Evolutionary conservation across 1,284 basidiomycete species (phyloP).

Genomic region (Filobasidium uniguttulatum): DNA sequence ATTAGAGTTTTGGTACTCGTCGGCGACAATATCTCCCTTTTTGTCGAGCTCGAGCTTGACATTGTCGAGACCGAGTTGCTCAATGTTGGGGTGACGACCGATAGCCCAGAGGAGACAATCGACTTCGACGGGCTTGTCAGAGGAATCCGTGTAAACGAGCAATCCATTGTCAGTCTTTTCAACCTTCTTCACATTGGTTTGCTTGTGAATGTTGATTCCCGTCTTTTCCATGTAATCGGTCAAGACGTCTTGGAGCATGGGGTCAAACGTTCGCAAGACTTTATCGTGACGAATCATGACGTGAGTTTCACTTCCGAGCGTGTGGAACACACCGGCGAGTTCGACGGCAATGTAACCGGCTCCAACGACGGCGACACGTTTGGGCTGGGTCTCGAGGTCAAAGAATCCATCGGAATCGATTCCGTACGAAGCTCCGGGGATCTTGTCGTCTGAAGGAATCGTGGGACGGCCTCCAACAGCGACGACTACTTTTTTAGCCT

Average conservation of each 20-base stretch:
- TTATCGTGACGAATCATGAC: constrained; percentile 78
- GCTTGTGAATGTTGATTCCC: constrained; percentile 74
- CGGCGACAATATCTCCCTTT: constrained; percentile 70
- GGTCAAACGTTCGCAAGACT: constrained; percentile 87
- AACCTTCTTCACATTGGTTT: constrained; percentile 60
- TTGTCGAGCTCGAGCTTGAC: constrained; percentile 57
- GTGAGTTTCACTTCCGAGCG: constrained; percentile 79
- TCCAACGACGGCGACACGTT: constrained; percentile 83
- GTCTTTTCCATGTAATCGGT: constrained; percentile 85
- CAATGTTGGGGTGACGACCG: constrained; percentile 70
- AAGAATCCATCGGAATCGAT: constrained; percentile 96
- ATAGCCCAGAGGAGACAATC: constrained; percentile 91
- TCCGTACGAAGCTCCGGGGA: constrained; percentile 81
- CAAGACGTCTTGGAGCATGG: constrained; percentile 67
- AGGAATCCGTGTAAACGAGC: constrained; percentile 51
- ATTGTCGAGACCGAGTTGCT: constrained; percentile 62
- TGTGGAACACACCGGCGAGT: constrained; percentile 75
- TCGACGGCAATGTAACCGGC: constrained; percentile 98
- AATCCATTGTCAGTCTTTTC: constrained; percentile 51
- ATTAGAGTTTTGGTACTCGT: constrained; percentile 78
- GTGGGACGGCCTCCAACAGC: constrained; percentile 78
- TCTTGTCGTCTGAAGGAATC: constrained; percentile 60
- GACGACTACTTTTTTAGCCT: constrained; percentile 63
- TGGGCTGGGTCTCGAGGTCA: constrained; percentile 75
- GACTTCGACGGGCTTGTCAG: constrained; percentile 65